Percentiles rank a stretch among this genome's conserved stretches.
phyloP scores from a whole-genome alignment of 2,329 filamentous ascomycete species.

The Seiridium cupressi region DNA sequence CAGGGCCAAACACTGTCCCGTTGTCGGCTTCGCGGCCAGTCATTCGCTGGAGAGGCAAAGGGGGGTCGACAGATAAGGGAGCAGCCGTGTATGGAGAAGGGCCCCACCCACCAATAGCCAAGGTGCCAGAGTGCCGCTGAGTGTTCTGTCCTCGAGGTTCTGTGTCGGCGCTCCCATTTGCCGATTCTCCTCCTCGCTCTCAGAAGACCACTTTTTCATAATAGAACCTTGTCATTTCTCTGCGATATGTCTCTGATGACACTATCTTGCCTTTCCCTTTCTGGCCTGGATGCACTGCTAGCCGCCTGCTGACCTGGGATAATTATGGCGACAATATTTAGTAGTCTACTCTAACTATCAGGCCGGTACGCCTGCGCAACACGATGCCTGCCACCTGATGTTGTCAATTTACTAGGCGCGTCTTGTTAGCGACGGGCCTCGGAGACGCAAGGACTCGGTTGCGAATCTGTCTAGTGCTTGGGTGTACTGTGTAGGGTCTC shows the following conservation, averaged over 20 bases:
- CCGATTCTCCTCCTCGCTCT: not conserved
- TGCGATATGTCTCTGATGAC: not conserved
- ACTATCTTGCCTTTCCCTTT: not conserved
- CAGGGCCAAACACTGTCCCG: not conserved
- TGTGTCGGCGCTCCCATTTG: not conserved
- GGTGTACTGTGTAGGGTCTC: too few species aligned
- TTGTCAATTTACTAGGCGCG: conserved; percentile 4
- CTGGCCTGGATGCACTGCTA: conserved; percentile 1
- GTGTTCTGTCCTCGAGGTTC: not conserved
- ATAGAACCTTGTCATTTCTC: not conserved
- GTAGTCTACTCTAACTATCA: not conserved
- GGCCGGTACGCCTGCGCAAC: not conserved
- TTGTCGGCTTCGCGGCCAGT: not conserved
- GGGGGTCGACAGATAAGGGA: not conserved
- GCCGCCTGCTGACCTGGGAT: conserved; percentile 1
- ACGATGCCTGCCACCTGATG: conserved; percentile 1
- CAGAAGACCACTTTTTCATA: not conserved
- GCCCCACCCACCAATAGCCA: not conserved
- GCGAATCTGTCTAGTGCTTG: not conserved
- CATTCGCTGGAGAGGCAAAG: not conserved
- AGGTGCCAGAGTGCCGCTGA: not conserved
- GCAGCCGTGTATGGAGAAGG: not conserved
- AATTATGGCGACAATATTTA: not conserved
- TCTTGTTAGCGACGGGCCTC: conserved; percentile 3
- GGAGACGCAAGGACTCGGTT: not conserved